Evolutionary conservation across 2,329 filamentous ascomycete species (phyloP), one percentile per base, ranked within the genome.

Genomic region (Neofusicoccum cordaticola): DNA sequence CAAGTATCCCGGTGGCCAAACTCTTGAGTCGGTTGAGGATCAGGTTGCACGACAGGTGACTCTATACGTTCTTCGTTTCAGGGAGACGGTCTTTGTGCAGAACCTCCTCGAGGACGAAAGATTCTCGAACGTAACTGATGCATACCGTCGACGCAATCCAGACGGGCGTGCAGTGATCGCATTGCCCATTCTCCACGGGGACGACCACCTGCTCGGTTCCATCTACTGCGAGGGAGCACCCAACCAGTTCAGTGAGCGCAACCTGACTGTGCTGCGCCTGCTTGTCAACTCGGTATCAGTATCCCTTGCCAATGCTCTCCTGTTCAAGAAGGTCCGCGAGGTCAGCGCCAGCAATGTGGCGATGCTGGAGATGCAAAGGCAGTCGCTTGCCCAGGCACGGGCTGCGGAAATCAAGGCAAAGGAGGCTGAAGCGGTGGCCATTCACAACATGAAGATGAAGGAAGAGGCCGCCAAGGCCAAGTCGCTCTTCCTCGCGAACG

Each of bases 401-500:
- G 86, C 88, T 66, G 88, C 90, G 0, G 90, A 93, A 75, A 84
- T 84, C 66, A 92, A 93, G 74, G 90, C 91, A 9, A 92, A 92
- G 74, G 80, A 85, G 61, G 91, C 91, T 0, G 90, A 93, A 74
- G 86, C 89, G 0, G 87, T 92, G 72, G 91, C 91, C 7, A 87
- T 91, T 72, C 86, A 88, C 66, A 92, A 92, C 74, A 90, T 93
- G 73, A 89, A 91, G 76, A 83, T 93, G 44, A 92, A 92, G 15
- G 90, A 94, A 73, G 91, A 94, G 75, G 91, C 91, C 11, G 90
- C 90, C 22, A 92, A 90, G 76, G 91, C 90, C 44, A 94, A 94
- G 75, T 90, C 88, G 2, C 91, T 93, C 65, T 94, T 94, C 74
- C 71, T 85, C 3, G 83, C 83, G 4, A 85, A 85, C 60, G 82